These are phyloP conservation scores for Vanderwaltozyma tropicalis DNA, from an alignment of 805 yeast species.

Conservation along the genomic window DNA sequence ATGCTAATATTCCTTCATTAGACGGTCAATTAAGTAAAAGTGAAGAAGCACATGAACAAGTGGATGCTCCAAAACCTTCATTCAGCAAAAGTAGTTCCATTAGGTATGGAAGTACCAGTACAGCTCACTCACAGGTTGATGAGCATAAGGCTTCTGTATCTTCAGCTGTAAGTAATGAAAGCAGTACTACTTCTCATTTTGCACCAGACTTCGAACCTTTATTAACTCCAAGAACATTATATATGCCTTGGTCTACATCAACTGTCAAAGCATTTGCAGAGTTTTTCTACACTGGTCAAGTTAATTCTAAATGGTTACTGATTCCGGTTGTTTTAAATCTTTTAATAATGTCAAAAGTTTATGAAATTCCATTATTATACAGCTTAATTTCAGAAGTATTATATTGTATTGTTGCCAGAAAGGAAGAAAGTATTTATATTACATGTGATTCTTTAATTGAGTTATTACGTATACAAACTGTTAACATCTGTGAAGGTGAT, in stretches of 20 bases:
- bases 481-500: slow-evolving; percentile 1
- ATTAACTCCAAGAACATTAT: slow-evolving; percentile 55
- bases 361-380: slow-evolving; percentile 58
- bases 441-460: slow-evolving; percentile 9
- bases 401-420: slow-evolving; percentile 58
- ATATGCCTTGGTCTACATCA: slow-evolving; percentile 53
- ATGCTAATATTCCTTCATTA: slow-evolving; percentile 5
- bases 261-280: slow-evolving; percentile 61
- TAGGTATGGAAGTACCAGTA: not conserved
- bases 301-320: slow-evolving; percentile 65
- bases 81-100: not conserved
- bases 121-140: not conserved
- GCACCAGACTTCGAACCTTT: slow-evolving; percentile 42
- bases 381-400: slow-evolving; percentile 59
- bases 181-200: slow-evolving; percentile 10
- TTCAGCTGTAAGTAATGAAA: slow-evolving; percentile 9
- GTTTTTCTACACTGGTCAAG: slow-evolving; percentile 69
- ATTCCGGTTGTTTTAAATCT: slow-evolving; percentile 60
- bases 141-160: not conserved
- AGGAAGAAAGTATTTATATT: slow-evolving; percentile 36
- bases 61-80: not conserved
- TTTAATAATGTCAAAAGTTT: slow-evolving; percentile 50
- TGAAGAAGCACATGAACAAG: not conserved
- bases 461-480: not conserved
- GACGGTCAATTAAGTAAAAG: slow-evolving; percentile 6